Base-by-base conservation (phyloP, 192 early-diverging fungal genomes). In the Bifiguratus adelaidae region DNA sequence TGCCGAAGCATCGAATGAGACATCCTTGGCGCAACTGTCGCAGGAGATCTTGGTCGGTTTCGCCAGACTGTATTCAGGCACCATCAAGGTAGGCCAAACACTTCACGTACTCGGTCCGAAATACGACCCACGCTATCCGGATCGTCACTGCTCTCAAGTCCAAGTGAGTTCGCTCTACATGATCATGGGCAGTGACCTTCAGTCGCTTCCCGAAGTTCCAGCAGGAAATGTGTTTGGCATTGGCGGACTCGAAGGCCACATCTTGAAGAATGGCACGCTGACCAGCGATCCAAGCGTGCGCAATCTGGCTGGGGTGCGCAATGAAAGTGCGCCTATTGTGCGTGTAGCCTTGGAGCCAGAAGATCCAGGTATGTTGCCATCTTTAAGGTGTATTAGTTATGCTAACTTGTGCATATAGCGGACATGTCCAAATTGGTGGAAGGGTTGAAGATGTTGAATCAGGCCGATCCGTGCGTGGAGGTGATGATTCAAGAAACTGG, bases 181-280 rank as follows among this genome's bases (percentile, higher is more conserved):
- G 73, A 77, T 97, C 62, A 99, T 99, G 96, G 96, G 96, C 4
- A 73, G 91, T 22, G 96, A 99, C 33, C 62, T 99, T 41, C 80
- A 88, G 50, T 67, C 65, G 15, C 51, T 99, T 51, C 62, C 77
- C 8, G 74, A 83, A 50, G 96, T 95, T 0, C 81, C 88, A 0
- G 96, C 96, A 8, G 96, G 96, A 7, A 95, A 94, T 63, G 82
- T 97, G 3, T 95, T 96, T 73, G 96, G 89, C 20, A 90, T 99
- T 51, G 83, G 81, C 25, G 85, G 85, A 2, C 63, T 95, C 24
- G 88, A 84, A n/a, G 82, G 82, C 1, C 78, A 85, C 44, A 78
- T 99, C n/a, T 64, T 97, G 13, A 99, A 99, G 60, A 92, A 88
- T 23, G 96, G 83, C 7, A 99, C 96, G 0, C 57, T 99, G 46